Evolutionary conservation across 2,329 filamentous ascomycete genomes (phyloP), one percentile per base, ranked within the genome.

Genomic region (Neofusicoccum sp.): DNA sequence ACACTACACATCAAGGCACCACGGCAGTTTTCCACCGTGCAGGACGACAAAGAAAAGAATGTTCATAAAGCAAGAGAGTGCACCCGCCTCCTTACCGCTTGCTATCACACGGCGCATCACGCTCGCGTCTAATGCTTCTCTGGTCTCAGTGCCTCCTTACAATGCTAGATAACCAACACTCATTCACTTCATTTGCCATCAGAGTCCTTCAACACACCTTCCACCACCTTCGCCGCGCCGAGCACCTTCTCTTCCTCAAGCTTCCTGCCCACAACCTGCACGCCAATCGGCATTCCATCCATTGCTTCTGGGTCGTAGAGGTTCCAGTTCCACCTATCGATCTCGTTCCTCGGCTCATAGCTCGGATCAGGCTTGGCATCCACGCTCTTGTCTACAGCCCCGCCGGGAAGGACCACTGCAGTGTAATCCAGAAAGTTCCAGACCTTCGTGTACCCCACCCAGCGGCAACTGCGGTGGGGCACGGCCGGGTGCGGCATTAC

Each of bases 361-460:
- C 62, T 41, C 6, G 24, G 12, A 3, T 65, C 40, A 28, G 78
- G 71, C 26, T 75, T 67, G 14, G 72, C 65, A 67, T 87, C 85
- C 4, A 85, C 51, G 0, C 58, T 68, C 66, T 82, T 81, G 60
- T 86, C 78, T 41, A 71, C 78, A 0, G 83, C 85, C 0, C 82
- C 84, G 1, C 86, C 82, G 0, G 85, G 85, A 14, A 87, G 74
- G 1, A 82, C 76, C 0, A 80, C 78, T 28, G 74, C 75, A 1
- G 79, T 82, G 62, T 86, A 86, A 66, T 87, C 84, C n/a, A 86
- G 64, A 14, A 84, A 56, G 64, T 87, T 87, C 51, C 85, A 75
- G 63, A 66, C 77, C 1, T 66, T 65, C 1, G 73, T 75, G 61
- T 81, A 82, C 47, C 75, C 79, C 60, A 78, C 73, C 78, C 78